Conservation (phyloP, 768 basidiomycete genomes). For the Tulasnella calospora region DNA sequence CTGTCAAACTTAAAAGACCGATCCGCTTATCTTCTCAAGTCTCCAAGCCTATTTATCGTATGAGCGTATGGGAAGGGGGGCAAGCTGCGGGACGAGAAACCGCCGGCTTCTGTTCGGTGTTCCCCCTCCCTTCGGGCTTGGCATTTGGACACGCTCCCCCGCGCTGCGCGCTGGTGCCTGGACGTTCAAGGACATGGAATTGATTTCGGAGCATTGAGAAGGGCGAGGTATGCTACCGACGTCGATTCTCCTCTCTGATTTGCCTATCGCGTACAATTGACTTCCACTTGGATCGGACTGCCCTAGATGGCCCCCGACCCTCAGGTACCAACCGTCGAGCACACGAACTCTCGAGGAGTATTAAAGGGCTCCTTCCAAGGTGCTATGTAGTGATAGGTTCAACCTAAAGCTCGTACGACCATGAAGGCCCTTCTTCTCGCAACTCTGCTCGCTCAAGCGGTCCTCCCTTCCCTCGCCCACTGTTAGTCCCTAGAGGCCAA, state of each 20-base stretch:
- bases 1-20: not conserved
- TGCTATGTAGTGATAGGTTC: not conserved
- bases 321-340: not conserved
- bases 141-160: not conserved
- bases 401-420: not conserved
- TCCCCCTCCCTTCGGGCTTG: not conserved
- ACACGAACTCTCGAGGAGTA: not conserved
- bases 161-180: not conserved
- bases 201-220: not conserved
- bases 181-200: not conserved
- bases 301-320: not conserved
- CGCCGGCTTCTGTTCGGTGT: not conserved
- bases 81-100: not conserved
- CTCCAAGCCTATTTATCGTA: not conserved
- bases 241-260: not conserved
- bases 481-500: not conserved
- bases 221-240: not conserved
- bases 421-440: not conserved
- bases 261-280: not conserved
- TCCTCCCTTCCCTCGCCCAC: not conserved
- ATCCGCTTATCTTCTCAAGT: not conserved
- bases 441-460: not conserved
- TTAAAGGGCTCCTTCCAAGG: not conserved
- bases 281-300: not conserved
- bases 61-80: not conserved